Base-by-base conservation (phyloP, 495 filamentous ascomycete species). In the Aspergillus indologenus region DNA sequence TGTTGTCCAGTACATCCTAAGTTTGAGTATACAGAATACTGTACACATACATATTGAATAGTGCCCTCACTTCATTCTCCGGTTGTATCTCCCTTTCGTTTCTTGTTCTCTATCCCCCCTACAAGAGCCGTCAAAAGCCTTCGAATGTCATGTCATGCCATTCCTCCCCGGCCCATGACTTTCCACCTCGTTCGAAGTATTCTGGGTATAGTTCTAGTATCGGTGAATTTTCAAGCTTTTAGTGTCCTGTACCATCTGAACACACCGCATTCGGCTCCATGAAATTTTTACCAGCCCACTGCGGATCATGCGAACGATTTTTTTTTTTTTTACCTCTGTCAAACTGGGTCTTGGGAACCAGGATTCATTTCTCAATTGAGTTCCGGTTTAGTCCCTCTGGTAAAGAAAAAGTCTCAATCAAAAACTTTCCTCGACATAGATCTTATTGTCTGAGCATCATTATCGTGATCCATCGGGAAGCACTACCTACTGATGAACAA, bases 181-280 rank as follows among this genome's bases (percentile, higher is more conserved):
- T 51, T 51, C 48, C n/a, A 54, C 45, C 45, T 48, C 29, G 18
- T 61, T 57, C 50, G 20, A 49, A 8, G 34, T 40, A 40, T 8
- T 40, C 12, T 14, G 26, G 26, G n/a, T 29, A 29, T 14, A 40
- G 34, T 40, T 40, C 34, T 29, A 40, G 34, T 40, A 40, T 40
- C 47, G 29, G 54, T 57, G 17, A 45, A 9, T 29, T 29, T 50
- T n/a, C n/a, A n/a, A n/a, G n/a, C n/a, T 45, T 34, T 24, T 58
- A 45, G 49, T 52, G 11, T 44, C n/a, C 53, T 49, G 18, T 45
- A 58, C 53, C 60, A 47, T 56, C 51, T 53, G 54, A 57, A 59
- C 61, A 61, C 61, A 66, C 61, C 61, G 65, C 61, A 59, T 61
- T 64, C 57, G 61, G 57, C 59, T 43, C 45, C 29, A 44, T 47